These are phyloP conservation scores for Casuarina cunninghamiana DNA, from an alignment of 306 rosid species.

Conservation along the genomic window DNA sequence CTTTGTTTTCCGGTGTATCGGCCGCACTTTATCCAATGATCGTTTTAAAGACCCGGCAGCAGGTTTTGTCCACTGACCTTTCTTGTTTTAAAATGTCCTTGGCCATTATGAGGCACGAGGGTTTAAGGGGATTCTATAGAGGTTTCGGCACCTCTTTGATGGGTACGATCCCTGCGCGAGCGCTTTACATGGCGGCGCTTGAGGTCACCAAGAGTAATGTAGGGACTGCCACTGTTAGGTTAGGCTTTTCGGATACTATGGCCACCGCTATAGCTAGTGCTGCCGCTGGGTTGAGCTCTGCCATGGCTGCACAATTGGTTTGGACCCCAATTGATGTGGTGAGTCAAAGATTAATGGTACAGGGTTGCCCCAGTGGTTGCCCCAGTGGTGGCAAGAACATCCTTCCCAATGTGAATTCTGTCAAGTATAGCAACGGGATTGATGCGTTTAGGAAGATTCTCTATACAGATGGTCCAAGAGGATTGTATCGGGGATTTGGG, in stretches of 20 bases:
- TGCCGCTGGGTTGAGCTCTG: constrained; percentile 81
- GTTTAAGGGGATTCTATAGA: constrained; percentile 81
- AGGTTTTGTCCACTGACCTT: constrained; percentile 58
- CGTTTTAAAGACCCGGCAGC: constrained; percentile 83
- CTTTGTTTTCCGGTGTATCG: constrained; percentile 89
- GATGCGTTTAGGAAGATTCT: constrained; percentile 84
- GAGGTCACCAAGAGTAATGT: constrained; percentile 86
- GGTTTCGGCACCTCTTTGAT: constrained; percentile 91
- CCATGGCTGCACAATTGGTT: constrained; percentile 91
- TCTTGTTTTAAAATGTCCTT: constrained; percentile 67
- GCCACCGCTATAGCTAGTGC: constrained; percentile 75
- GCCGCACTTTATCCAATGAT: constrained; percentile 76
- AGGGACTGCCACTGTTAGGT: constrained; percentile 50
- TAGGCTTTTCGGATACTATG: constrained; percentile 77
- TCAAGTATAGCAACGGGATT: constrained; percentile 67
- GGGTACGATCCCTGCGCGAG: constrained; percentile 94
- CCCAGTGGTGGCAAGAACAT: constrained; percentile 27
- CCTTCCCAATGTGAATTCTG: constrained; percentile 43
- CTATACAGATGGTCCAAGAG: constrained; percentile 70
- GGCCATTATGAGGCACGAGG: constrained; percentile 72
- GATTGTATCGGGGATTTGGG: constrained; percentile 93
- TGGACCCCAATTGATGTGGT: constrained; percentile 98
- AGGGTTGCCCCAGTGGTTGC: constrained; percentile 47
- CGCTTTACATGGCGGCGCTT: constrained; percentile 87
- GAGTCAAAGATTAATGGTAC: constrained; percentile 93